Evolutionary conservation across 805 yeast species (phyloP).

Genomic region (Kodamaea hsintzibuensis): DNA sequence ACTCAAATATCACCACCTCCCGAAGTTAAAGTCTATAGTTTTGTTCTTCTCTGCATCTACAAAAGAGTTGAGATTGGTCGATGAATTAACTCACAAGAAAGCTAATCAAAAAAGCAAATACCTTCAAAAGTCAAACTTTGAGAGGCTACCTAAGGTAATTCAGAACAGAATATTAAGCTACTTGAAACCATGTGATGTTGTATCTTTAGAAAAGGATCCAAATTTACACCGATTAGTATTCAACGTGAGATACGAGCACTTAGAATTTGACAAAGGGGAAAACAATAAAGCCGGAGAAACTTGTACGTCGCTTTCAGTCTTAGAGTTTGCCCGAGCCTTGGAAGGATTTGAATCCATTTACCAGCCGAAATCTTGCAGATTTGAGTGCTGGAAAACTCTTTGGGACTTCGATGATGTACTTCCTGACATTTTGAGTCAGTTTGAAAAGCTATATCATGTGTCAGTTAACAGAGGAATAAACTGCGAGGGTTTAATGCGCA

Average conservation of each 20-base stretch:
- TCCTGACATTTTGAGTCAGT: background rate
- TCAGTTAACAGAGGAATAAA: background rate
- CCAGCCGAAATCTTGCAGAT: background rate
- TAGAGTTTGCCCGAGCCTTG: background rate
- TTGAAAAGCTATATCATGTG: background rate
- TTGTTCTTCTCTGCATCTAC: background rate
- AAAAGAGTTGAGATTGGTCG: background rate
- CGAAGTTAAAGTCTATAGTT: background rate
- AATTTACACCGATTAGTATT: background rate
- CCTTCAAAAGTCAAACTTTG: background rate
- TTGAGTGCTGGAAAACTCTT: background rate
- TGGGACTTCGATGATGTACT: background rate
- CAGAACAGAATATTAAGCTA: background rate
- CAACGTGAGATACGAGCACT: background rate
- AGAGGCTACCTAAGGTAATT: background rate
- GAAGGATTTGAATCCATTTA: background rate
- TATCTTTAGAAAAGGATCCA: background rate
- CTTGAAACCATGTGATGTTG: background rate
- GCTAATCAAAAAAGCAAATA: background rate
- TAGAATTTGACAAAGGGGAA: background rate
- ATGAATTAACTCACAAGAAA: background rate
- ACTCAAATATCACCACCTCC: background rate
- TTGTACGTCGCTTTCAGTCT: background rate
- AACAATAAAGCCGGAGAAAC: background rate
- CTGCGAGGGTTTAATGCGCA: background rate